Percentiles rank a stretch among this genome's conserved stretches.
These are phyloP conservation scores for Xerocomellus amylosporus DNA, from an alignment of 768 basidiomycete genomes.

Conservation along the genomic window DNA sequence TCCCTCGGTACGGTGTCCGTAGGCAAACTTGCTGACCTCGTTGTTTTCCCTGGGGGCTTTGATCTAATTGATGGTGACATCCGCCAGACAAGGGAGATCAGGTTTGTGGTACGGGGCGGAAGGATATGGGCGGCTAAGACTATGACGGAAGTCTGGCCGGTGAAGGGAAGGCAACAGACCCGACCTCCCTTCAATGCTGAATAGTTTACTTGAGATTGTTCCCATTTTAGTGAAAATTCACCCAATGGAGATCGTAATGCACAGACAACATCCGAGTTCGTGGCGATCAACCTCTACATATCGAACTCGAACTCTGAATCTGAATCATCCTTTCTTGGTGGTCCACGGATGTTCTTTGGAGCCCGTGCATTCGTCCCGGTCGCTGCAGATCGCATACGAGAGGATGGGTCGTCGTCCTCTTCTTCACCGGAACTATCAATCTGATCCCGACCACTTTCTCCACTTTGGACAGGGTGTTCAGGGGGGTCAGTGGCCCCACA, in stretches of 20 bases:
- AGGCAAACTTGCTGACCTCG: conserved; percentile 70
- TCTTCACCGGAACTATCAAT: conserved; percentile 46
- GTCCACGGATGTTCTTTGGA: conserved; percentile 54
- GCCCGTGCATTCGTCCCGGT: conserved; percentile 53
- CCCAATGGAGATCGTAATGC: neutral
- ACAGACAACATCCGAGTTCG: neutral
- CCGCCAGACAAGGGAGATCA: conserved; percentile 46
- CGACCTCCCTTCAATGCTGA: conserved; percentile 60
- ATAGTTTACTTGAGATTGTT: conserved; percentile 14
- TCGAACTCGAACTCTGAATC: conserved; percentile 82
- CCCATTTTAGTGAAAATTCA: neutral
- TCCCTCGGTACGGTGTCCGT: conserved; percentile 61
- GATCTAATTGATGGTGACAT: conserved; percentile 57
- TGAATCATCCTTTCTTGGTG: conserved; percentile 57
- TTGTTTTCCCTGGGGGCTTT: conserved; percentile 61
- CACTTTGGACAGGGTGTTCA: conserved; percentile 39
- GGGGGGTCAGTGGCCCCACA: conserved; percentile 63
- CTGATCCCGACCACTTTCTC: conserved; percentile 28
- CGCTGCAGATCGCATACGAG: conserved; percentile 54
- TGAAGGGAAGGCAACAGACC: conserved; percentile 50
- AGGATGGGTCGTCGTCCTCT: conserved; percentile 48
- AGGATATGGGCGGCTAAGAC: conserved; percentile 65
- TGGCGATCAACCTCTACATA: conserved; percentile 37
- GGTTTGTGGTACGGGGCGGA: conserved; percentile 63
- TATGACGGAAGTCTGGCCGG: conserved; percentile 73